Evolutionary conservation across 805 yeast genomes (phyloP).

Genomic region (Schwanniomyces pseudopolymorphus): DNA sequence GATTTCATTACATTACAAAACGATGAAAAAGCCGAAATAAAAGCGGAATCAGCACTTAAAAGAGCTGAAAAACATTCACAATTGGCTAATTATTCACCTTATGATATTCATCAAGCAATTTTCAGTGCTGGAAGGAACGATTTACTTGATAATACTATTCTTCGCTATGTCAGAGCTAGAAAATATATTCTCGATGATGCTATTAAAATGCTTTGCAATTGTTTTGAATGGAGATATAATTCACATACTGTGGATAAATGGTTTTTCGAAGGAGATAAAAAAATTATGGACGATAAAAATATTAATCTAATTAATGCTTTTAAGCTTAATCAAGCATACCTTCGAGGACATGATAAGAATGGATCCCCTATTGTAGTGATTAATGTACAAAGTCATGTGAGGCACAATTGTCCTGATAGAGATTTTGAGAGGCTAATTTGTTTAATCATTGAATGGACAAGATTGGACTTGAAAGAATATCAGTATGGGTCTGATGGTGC

Average conservation of each 20-base stretch:
- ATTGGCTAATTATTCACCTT: conserved; percentile 52
- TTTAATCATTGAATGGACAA: conserved; percentile 75
- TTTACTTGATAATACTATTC: conserved; percentile 72
- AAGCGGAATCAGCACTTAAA: conserved; percentile 3
- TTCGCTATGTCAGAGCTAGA: conserved; percentile 83
- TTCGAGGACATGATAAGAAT: conserved; percentile 70
- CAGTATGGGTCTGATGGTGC: conserved; percentile 63
- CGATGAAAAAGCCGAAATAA: not conserved
- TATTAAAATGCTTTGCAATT: conserved; percentile 66
- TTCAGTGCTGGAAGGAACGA: conserved; percentile 53
- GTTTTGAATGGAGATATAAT: conserved; percentile 72
- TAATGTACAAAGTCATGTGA: conserved; percentile 70
- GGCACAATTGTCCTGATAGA: conserved; percentile 50
- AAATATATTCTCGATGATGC: conserved; percentile 76
- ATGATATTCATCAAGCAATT: conserved; percentile 52
- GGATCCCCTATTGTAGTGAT: conserved; percentile 81
- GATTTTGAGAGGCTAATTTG: conserved; percentile 78
- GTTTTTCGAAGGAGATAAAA: conserved; percentile 71
- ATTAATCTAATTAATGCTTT: conserved; percentile 56
- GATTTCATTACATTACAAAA: not conserved
- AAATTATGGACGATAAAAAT: conserved; percentile 40
- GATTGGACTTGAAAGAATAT: conserved; percentile 57
- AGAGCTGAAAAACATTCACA: conserved; percentile 45
- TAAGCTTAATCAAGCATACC: conserved; percentile 65
- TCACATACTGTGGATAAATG: conserved; percentile 62